Evolutionary conservation across 1,139 yeast species (phyloP), one percentile per base, ranked within the genome.

Genomic region (Saccharomyces pastorianus): DNA sequence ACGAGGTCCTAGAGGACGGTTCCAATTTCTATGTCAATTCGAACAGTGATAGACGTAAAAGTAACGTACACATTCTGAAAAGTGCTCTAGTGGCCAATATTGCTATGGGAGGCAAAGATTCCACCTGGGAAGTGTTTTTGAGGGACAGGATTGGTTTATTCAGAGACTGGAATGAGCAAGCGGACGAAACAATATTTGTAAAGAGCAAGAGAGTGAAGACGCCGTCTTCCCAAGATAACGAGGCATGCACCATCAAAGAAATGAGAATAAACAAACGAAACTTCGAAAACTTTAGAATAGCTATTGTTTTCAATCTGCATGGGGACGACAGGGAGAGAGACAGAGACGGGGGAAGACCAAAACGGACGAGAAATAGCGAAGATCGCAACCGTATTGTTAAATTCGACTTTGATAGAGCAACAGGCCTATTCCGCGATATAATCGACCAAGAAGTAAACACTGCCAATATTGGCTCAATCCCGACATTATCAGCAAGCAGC

Each of bases 51-150:
- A 46, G 26, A 17, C 46, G 32, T 23, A 32, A 42, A 7, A 46
- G 26, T 11, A 50, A 26, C n/a, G 31, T 11, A 32, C 69, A 66
- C 47, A 62, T 60, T 6, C 58, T 69, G 49, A 63, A 60, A 47
- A 66, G 71, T 51, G 66, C 66, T 7, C 55, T 69, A 11, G 62
- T 64, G 20, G 71, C 71, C 5, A 65, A 66, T 51, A 55, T 61
- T 3, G 71, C 68, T 6, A 61, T 66, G 51, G 72, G 72, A 3
- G 53, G 58, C 46, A 57, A 62, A 26, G 71, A 69, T 47, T 56
- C 59, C 14, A 54, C 59, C 20, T 69, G 72, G 72, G 68, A 67
- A 53, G 62, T 63, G 17, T 65, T 68, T 49, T 47, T 69, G 1
- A 61, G 59, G 42, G 49, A 56, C 23, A 55, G 68, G 41, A 59